phyloP scores from a whole-genome alignment of 1,139 yeast genomes.

The Yamadazyma kanchanaburiensis region DNA sequence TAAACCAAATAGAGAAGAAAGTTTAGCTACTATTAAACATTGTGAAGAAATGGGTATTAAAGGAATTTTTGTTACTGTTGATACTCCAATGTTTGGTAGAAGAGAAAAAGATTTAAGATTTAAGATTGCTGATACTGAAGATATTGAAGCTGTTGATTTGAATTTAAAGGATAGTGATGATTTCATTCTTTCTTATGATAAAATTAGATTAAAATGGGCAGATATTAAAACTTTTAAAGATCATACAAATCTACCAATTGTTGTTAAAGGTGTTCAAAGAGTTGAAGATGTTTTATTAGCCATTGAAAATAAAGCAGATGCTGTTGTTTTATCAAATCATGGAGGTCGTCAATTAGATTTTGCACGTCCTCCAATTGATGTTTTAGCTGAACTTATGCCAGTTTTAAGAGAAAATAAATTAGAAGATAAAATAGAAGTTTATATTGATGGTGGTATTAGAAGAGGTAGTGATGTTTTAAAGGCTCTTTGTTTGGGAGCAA shows the following conservation, averaged over 20 bases:
- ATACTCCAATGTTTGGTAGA: slow-evolving; percentile 23
- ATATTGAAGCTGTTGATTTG: slow-evolving; percentile 13
- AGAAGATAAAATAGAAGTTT: slow-evolving; percentile 39
- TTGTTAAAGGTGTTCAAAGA: slow-evolving; percentile 51
- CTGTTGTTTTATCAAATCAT: slow-evolving; percentile 52
- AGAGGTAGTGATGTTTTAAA: slow-evolving; percentile 54
- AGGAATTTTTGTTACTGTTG: slow-evolving; percentile 26
- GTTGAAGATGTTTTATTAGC: slow-evolving; percentile 51
- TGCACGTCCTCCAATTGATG: slow-evolving; percentile 46
- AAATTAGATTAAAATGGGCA: slow-evolving; percentile 17
- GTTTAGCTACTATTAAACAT: slow-evolving; percentile 18
- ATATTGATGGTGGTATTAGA: slow-evolving; percentile 54
- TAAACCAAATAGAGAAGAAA: slow-evolving; percentile 26
- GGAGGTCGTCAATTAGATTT: slow-evolving; percentile 56
- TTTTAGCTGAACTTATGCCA: slow-evolving; percentile 45
- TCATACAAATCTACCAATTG: slow-evolving; percentile 28
- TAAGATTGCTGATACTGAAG: slow-evolving; percentile 15
- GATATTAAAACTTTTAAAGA: slow-evolving; percentile 18
- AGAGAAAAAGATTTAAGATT: slow-evolving; percentile 24
- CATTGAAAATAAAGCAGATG: slow-evolving; percentile 42
- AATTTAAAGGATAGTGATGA: slow-evolving; percentile 11
- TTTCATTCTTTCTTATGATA: slow-evolving; percentile 10
- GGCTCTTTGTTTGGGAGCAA: slow-evolving; percentile 56
- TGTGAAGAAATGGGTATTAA: slow-evolving; percentile 24
- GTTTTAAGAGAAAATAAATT: slow-evolving; percentile 32